These are phyloP conservation scores for Hypoxylon sp. DNA, from an alignment of 2,329 filamentous ascomycete genomes.

Conservation along the genomic window DNA sequence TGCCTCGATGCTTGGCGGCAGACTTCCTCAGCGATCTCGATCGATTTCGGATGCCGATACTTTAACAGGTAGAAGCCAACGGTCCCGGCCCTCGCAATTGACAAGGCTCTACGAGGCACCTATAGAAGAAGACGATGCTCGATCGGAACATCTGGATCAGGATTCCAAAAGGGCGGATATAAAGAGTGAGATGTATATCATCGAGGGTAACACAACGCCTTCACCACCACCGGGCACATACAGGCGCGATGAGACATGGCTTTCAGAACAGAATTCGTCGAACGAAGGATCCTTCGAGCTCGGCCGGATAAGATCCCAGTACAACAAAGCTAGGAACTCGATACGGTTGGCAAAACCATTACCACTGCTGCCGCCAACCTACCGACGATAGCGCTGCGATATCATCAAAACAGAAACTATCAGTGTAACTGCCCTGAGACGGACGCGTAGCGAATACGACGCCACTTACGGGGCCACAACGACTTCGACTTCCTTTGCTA, in stretches of 20 bases:
- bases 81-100: slow-evolving; percentile 41
- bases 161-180: slow-evolving; percentile 43
- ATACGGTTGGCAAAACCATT: slow-evolving; percentile 25
- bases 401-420: slow-evolving; percentile 6
- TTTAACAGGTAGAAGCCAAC: slow-evolving; percentile 32
- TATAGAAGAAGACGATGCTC: slow-evolving; percentile 44
- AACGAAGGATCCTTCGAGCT: slow-evolving; percentile 46
- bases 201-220: slow-evolving; percentile 52
- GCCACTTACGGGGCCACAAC: slow-evolving; percentile 6
- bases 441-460: slow-evolving; percentile 12
- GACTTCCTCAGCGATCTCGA: slow-evolving; percentile 24
- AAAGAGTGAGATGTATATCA: slow-evolving; percentile 58
- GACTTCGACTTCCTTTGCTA: slow-evolving; percentile 21
- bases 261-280: slow-evolving; percentile 47
- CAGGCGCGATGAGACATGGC: slow-evolving; percentile 44
- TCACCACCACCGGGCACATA: slow-evolving; percentile 24
- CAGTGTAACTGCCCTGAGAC: neutral
- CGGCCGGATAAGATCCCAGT: slow-evolving; percentile 9
- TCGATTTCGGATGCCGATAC: slow-evolving; percentile 34
- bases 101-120: slow-evolving; percentile 40
- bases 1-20: slow-evolving; percentile 18
- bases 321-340: slow-evolving; percentile 19
- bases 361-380: slow-evolving; percentile 10
- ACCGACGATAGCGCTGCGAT: slow-evolving; percentile 8
- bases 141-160: slow-evolving; percentile 34